Conservation (phyloP, 257 asterid species). For the Oldenlandia corymbosa region DNA sequence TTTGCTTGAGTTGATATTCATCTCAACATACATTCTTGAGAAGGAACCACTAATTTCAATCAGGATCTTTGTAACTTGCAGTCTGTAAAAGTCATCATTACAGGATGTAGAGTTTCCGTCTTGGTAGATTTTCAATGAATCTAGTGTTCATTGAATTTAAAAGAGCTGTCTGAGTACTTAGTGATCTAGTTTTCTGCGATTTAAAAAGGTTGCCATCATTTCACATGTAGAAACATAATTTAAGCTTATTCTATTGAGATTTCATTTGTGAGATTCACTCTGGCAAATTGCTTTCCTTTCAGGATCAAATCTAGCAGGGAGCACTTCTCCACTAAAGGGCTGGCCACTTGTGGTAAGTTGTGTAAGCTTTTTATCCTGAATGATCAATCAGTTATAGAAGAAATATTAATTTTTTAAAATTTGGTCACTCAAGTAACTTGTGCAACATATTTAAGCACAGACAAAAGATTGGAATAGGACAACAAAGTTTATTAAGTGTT, state of each 20-base stretch:
- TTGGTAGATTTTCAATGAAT: background rate
- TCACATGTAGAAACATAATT: background rate
- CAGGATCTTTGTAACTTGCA: no score
- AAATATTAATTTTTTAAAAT: background rate
- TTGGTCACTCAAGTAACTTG: background rate
- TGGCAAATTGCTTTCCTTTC: slow-evolving; percentile 13
- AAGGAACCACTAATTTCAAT: no score
- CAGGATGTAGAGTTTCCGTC: background rate
- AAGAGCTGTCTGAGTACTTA: no score
- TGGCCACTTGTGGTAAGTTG: slow-evolving; percentile 33
- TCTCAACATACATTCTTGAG: no score
- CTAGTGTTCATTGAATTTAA: background rate
- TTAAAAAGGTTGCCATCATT: background rate
- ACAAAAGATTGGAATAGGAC: background rate
- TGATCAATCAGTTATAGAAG: background rate
- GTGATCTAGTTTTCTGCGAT: no score
- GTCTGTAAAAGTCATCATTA: background rate
- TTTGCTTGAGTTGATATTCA: no score
- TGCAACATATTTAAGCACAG: background rate
- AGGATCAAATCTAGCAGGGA: slow-evolving; percentile 21
- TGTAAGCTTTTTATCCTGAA: background rate
- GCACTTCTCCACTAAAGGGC: slow-evolving; percentile 26
- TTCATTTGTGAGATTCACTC: slow-evolving; percentile 1
- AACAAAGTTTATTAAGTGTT: background rate
- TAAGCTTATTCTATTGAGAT: background rate